These are phyloP conservation scores for Pyrenula massariospora DNA, from an alignment of 495 filamentous ascomycete genomes.

Conservation along the genomic window DNA sequence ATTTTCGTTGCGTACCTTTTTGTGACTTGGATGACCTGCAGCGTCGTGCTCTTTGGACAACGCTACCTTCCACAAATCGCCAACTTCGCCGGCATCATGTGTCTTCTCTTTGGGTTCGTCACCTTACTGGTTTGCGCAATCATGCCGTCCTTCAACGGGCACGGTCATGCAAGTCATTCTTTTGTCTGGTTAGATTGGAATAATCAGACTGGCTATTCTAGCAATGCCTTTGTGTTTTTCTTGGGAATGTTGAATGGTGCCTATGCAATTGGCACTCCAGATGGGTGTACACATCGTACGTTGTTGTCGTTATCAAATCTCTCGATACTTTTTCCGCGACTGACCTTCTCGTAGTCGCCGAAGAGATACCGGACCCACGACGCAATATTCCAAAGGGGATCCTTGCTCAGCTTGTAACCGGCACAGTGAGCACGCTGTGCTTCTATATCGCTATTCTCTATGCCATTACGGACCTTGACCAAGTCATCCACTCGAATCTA, in stretches of 20 bases:
- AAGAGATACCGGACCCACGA: constrained; percentile 35
- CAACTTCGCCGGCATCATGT: constrained; percentile 43
- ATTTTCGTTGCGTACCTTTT: constrained; percentile 48
- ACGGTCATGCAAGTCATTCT: constrained; percentile 27
- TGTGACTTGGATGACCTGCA: constrained; percentile 43
- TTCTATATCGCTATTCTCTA: constrained; percentile 69
- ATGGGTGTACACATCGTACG: constrained; percentile 36
- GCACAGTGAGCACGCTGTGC: constrained; percentile 51
- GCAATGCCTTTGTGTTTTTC: constrained; percentile 48
- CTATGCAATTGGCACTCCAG: constrained; percentile 55
- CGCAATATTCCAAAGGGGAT: constrained; percentile 29
- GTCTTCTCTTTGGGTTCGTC: constrained; percentile 41
- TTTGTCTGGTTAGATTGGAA: constrained; percentile 46
- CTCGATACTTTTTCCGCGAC: too few species aligned
- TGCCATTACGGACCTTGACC: constrained; percentile 50
- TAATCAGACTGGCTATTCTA: constrained; percentile 44
- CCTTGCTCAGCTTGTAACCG: constrained; percentile 28
- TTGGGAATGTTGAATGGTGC: constrained; percentile 57
- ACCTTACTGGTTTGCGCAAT: constrained; percentile 49
- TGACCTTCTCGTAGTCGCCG: constrained; percentile 56
- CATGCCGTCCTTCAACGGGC: constrained; percentile 34
- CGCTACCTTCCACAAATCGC: constrained; percentile 39
- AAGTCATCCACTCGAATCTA: constrained; percentile 35
- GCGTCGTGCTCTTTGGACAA: constrained; percentile 45
- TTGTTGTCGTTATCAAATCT: constrained; percentile 22